Percentiles rank a stretch among this genome's conserved stretches.
Evolutionary conservation across 257 asterid genomes (phyloP).

Genomic region (Haberlea rhodopensis): DNA sequence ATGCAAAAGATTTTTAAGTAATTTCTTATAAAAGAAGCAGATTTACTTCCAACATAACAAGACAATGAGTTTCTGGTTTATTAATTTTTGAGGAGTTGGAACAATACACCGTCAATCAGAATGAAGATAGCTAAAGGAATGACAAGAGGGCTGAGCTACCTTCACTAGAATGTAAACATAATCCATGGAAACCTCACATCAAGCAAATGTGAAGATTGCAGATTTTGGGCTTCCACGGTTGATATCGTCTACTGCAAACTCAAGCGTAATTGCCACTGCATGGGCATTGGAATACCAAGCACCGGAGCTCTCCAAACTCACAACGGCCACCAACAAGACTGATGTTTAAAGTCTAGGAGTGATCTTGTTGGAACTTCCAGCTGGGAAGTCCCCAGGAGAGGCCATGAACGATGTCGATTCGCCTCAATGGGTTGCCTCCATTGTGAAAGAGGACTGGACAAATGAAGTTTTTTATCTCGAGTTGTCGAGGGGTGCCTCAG

Average conservation of each 20-base stretch:
- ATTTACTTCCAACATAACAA: no score
- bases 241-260: constrained; percentile 51
- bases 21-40: not conserved
- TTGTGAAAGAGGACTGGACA: constrained; percentile 57
- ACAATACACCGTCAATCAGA: no score
- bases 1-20: not conserved
- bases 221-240: constrained; percentile 51
- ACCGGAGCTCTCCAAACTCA: constrained; percentile 52
- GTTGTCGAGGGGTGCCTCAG: constrained; percentile 45
- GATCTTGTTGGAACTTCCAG: constrained; percentile 45
- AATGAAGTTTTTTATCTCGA: constrained; percentile 53
- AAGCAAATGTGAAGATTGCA: constrained; percentile 41
- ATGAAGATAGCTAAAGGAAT: constrained; percentile 52
- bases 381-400: constrained; percentile 55
- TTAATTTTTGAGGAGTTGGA: no score
- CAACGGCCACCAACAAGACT: constrained; percentile 50
- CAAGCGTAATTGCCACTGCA: constrained; percentile 52
- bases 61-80: no score
- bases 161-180: constrained; percentile 41
- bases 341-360: constrained; percentile 57
- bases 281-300: constrained; percentile 54
- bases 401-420: constrained; percentile 53
- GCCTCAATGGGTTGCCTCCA: constrained; percentile 63
- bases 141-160: constrained; percentile 45
- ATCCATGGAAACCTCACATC: constrained; percentile 57